These are phyloP conservation scores for Dioscorea alata DNA, from an alignment of 106 monocot species.

Conservation along the genomic window DNA sequence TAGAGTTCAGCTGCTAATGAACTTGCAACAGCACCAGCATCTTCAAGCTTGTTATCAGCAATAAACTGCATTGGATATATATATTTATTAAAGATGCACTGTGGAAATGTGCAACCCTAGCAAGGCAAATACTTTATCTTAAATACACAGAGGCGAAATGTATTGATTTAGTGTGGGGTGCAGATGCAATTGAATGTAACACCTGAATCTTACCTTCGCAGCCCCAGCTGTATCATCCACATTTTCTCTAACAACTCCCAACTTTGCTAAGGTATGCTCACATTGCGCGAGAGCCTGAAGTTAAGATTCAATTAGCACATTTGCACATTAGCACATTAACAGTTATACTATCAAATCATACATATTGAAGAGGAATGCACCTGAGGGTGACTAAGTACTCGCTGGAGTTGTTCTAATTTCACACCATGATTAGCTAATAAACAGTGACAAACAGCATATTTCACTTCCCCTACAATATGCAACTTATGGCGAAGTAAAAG, in stretches of 20 bases:
- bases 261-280: slow-evolving; percentile 68
- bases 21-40: slow-evolving; percentile 90
- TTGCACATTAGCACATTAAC: neutral
- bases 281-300: slow-evolving; percentile 93
- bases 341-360: neutral
- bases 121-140: no score
- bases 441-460: slow-evolving; percentile 77
- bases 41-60: slow-evolving; percentile 51
- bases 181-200: no score
- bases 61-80: slow-evolving; percentile 40
- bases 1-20: slow-evolving; percentile 76
- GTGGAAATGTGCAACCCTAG: no score
- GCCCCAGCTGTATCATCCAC: slow-evolving; percentile 94
- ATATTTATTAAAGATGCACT: neutral
- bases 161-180: no score
- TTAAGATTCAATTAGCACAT: neutral
- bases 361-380: slow-evolving; percentile 21
- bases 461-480: slow-evolving; percentile 99
- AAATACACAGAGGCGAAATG: no score
- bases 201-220: slow-evolving; percentile 53
- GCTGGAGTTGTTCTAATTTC: slow-evolving; percentile 51
- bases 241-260: slow-evolving; percentile 82
- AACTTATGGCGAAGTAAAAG: slow-evolving; percentile 75
- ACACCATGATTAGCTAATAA: slow-evolving; percentile 85
- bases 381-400: slow-evolving; percentile 95